A percentile compares a stretch with the other conserved stretches of the same genome.
Conservation (phyloP, 2,329 filamentous ascomycete species). For the Fusarium falciforme region DNA sequence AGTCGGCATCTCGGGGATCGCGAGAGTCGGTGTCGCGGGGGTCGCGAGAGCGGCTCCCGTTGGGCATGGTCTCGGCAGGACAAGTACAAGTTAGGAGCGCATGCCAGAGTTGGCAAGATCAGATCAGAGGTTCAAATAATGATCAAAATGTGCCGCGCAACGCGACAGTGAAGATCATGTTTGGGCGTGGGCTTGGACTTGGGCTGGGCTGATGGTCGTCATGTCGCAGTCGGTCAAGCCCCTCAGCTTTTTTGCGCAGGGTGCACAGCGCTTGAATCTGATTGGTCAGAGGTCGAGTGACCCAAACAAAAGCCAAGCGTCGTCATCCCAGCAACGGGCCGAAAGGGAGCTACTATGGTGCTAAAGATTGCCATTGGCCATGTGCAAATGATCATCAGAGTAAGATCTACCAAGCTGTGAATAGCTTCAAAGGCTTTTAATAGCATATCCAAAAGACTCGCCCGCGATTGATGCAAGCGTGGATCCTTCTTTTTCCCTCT, state of each 20-base stretch:
- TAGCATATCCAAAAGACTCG: neutral
- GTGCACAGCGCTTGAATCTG: conserved; percentile 24
- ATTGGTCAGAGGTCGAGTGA: conserved; percentile 29
- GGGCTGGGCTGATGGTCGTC: conserved; percentile 16
- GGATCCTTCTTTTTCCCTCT: neutral
- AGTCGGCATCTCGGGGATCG: conserved; percentile 38
- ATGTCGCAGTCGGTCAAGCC: conserved; percentile 36
- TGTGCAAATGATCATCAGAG: neutral
- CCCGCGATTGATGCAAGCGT: neutral
- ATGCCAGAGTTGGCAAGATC: conserved; percentile 21
- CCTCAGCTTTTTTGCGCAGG: conserved; percentile 36
- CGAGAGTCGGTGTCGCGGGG: conserved; percentile 39
- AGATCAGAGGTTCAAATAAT: neutral
- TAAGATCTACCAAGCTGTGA: neutral
- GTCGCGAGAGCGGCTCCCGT: conserved; percentile 37
- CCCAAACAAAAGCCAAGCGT: conserved; percentile 31
- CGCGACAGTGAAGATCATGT: conserved; percentile 22
- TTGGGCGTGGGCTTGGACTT: conserved; percentile 6
- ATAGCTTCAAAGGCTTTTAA: neutral
- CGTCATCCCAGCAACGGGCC: conserved; percentile 34
- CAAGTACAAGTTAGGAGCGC: conserved; percentile 26
- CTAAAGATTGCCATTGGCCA: neutral
- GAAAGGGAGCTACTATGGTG: neutral
- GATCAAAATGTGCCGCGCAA: conserved; percentile 3
- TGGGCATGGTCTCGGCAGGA: conserved; percentile 34